phyloP scores from a whole-genome alignment of 2,329 filamentous ascomycete species.

The Xylaria sp. region DNA sequence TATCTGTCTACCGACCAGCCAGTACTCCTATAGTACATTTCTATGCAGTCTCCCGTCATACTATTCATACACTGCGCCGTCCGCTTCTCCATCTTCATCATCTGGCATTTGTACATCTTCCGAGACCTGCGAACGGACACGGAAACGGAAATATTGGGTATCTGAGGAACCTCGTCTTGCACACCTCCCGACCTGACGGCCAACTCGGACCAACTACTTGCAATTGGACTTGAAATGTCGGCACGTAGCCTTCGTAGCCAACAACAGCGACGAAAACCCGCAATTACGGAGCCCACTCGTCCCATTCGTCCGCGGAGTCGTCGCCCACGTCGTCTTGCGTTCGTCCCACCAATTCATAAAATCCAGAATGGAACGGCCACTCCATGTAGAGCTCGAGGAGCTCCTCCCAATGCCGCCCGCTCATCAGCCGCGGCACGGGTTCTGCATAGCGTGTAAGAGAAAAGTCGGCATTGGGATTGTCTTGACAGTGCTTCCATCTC shows the following conservation, averaged over 20 bases:
- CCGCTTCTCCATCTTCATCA: too few species aligned
- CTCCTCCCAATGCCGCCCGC: slow-evolving; percentile 50
- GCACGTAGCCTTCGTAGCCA: background rate
- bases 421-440: slow-evolving; percentile 46
- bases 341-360: slow-evolving; percentile 44
- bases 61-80: too few species aligned
- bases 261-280: background rate
- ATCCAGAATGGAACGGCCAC: slow-evolving; percentile 59
- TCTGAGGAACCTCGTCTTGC: too few species aligned
- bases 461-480: slow-evolving; percentile 44
- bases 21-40: too few species aligned
- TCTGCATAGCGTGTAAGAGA: slow-evolving; percentile 35
- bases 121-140: too few species aligned
- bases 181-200: too few species aligned
- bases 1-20: too few species aligned
- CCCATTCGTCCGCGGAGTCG: slow-evolving; percentile 7
- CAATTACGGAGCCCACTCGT: background rate
- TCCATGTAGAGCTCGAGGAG: slow-evolving; percentile 55
- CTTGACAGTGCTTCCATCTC: slow-evolving; percentile 44
- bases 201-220: too few species aligned
- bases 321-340: slow-evolving; percentile 21
- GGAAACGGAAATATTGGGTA: too few species aligned
- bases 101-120: too few species aligned
- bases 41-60: too few species aligned
- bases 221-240: too few species aligned